Percentiles rank a stretch among this genome's conserved stretches.
phyloP scores from a whole-genome alignment of 306 rosid species.

The Cajanus cajan region DNA sequence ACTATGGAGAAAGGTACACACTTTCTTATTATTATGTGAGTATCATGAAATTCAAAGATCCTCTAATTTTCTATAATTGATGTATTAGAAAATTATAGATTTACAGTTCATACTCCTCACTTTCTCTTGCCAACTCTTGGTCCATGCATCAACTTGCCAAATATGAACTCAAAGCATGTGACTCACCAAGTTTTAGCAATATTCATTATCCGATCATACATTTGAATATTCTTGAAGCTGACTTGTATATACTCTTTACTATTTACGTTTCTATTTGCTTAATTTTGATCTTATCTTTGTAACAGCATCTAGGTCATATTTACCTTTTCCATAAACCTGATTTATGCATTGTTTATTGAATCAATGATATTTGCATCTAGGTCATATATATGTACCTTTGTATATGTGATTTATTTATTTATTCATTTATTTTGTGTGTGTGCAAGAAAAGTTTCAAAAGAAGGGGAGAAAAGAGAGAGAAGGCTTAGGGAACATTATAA shows the following conservation, averaged over 20 bases:
- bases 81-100: no score
- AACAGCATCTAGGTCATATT: neutral
- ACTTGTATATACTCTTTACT: neutral
- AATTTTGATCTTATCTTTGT: neutral
- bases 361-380: no score
- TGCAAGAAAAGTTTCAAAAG: neutral
- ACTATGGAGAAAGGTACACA: no score
- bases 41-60: no score
- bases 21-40: no score
- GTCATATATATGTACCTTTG: no score
- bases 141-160: neutral
- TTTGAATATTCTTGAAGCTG: neutral
- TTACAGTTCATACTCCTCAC: neutral
- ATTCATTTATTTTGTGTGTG: no score
- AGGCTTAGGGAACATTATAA: no score
- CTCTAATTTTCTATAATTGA: no score
- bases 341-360: neutral
- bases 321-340: neutral
- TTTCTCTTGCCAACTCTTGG: neutral
- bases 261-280: neutral
- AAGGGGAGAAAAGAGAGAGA: neutral
- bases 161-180: neutral
- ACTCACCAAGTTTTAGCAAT: neutral
- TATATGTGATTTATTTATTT: no score
- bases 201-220: neutral